Percentiles rank a stretch among this genome's conserved stretches.
phyloP scores from a whole-genome alignment of 768 basidiomycete genomes.

The Exsudoporus frostii region DNA sequence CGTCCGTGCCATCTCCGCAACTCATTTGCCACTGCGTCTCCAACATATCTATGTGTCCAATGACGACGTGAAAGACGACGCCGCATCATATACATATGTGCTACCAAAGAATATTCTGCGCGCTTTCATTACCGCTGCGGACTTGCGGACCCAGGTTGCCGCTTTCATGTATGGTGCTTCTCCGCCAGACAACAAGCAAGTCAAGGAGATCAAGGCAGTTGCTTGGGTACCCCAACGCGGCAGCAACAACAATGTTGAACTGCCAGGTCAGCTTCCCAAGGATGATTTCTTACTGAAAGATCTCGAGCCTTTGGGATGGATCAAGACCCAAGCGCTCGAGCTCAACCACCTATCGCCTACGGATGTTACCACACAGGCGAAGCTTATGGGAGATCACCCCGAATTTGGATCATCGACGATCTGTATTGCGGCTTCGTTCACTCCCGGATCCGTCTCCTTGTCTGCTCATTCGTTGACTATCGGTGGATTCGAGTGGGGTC shows the following conservation, averaged over 20 bases:
- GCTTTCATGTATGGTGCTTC: conserved; percentile 92
- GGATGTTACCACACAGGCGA: conserved; percentile 92
- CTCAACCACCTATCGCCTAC: conserved; percentile 88
- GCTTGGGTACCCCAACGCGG: conserved; percentile 99
- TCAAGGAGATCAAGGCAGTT: conserved; percentile 97
- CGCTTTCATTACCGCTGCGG: conserved; percentile 89
- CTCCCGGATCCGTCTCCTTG: conserved; percentile 94
- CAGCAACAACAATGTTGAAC: conserved; percentile 90
- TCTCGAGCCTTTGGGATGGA: conserved; percentile 92
- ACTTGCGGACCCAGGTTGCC: conserved; percentile 94
- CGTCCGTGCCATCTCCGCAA: conserved; percentile 95
- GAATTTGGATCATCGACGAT: conserved; percentile 94
- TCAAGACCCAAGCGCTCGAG: conserved; percentile 95
- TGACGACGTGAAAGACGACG: conserved; percentile 98
- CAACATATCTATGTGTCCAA: conserved; percentile 99
- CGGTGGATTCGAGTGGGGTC: conserved; percentile 96
- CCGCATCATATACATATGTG: conserved; percentile 90
- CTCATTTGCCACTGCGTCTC: conserved; percentile 90
- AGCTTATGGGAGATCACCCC: conserved; percentile 94
- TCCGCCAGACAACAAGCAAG: conserved; percentile 94
- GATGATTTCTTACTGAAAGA: conserved; percentile 96
- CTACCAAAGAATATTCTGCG: conserved; percentile 96
- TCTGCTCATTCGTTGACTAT: conserved; percentile 90
- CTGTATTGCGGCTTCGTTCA: conserved; percentile 93
- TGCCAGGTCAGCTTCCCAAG: conserved; percentile 85